Percentiles rank a stretch among this genome's conserved stretches.
phyloP scores from a whole-genome alignment of 2,329 filamentous ascomycete genomes.

The Colletotrichum sublineola region DNA sequence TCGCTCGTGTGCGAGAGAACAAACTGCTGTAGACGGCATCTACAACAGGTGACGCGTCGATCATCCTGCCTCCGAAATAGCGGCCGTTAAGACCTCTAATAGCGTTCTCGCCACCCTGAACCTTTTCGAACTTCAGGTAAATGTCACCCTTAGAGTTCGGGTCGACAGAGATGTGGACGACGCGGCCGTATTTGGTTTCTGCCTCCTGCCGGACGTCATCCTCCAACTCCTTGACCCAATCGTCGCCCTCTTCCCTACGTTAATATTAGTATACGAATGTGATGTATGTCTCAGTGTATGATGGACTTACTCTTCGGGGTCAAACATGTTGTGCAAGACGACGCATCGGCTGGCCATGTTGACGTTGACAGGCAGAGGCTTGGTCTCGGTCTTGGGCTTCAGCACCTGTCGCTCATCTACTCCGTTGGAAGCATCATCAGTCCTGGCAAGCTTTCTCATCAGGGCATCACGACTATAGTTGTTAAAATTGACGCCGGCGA shows the following conservation, averaged over 20 bases:
- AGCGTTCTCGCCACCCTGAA: constrained; percentile 95
- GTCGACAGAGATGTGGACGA: constrained; percentile 97
- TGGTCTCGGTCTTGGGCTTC: constrained; percentile 83
- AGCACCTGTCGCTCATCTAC: constrained; percentile 79
- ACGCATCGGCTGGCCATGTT: constrained; percentile 95
- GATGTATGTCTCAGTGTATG: not conserved
- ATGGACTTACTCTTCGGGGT: constrained; percentile 84
- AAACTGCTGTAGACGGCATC: constrained; percentile 99
- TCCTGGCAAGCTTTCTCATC: constrained; percentile 98
- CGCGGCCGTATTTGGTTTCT: constrained; percentile 94
- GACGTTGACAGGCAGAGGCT: constrained; percentile 85
- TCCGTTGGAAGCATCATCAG: constrained; percentile 80
- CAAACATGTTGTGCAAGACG: constrained; percentile 95
- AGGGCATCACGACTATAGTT: constrained; percentile 98
- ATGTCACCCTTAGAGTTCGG: constrained; percentile 95
- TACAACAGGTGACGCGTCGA: constrained; percentile 95
- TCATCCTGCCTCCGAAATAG: constrained; percentile 93
- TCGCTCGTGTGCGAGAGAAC: constrained; percentile 88
- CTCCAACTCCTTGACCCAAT: constrained; percentile 94
- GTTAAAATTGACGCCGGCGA: constrained; percentile 98
- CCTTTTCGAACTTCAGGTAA: constrained; percentile 97
- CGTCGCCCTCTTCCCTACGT: constrained; percentile 83
- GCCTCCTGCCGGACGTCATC: constrained; percentile 94
- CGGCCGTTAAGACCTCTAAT: constrained; percentile 98
- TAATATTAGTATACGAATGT: constrained; percentile 50